Base-by-base conservation (phyloP, 2,329 filamentous ascomycete species). In the Xylariaceae sp. region DNA sequence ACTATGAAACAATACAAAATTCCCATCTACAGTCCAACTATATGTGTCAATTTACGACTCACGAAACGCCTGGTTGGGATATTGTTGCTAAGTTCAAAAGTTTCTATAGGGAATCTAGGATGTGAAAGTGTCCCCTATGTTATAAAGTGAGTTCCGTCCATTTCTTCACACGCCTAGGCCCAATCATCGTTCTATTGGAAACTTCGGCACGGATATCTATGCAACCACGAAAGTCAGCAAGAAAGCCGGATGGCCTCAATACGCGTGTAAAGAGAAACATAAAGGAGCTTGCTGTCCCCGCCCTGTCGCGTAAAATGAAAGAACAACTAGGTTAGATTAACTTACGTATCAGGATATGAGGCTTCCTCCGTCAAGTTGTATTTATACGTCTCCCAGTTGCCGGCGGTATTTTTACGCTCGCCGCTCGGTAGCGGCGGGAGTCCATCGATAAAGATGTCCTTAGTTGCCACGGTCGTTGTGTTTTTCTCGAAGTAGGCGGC, bases 341-440 rank as follows among this genome's bases (percentile, higher is more conserved):
- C 86, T 73, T 74, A 90, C 88, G 77, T 71, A 49, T 80, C 78
- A 35, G 80, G 75, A 72, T 95, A 96, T 56, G 86, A 80, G 67
- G 87, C 80, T 68, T 91, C 85, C 65, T 76, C 74, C 35, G 77
- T 73, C 65, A 88, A 68, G 60, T 74, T 73, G 66, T 95, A 84
- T 72, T 86, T 83, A 71, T 91, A 84, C 68, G 86, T 83, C 67
- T 84, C 78, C 75, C 83, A 83, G 58, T 76, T 70, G 43, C 79
- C 67, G 43, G 67, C 78, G 46, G 72, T 71, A 62, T 72, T 71
- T 55, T 78, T 65, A 62, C 76, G 82, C 71, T 85, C 74, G n/a
- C 88, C 86, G 66, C 84, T 85, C 12, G 92, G 94, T 67, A 88
- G 74, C n/a, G 94, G 94, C 54, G 94, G 94, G 72, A 99, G 72